phyloP scores from a whole-genome alignment of 768 basidiomycete genomes.

The Termitomyces sp. region DNA sequence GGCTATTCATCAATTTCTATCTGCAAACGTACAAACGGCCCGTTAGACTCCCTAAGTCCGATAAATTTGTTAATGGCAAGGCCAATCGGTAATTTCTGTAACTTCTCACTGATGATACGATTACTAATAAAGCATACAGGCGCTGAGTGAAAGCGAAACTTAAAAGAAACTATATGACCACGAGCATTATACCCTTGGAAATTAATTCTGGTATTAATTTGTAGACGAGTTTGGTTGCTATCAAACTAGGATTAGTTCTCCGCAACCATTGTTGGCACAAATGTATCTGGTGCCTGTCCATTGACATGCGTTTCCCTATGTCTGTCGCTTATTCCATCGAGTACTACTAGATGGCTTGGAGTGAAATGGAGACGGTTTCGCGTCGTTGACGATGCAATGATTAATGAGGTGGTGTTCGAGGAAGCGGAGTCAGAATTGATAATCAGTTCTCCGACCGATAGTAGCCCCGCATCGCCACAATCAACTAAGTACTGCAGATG shows the following conservation, averaged over 20 bases:
- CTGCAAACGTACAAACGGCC: conserved; percentile 79
- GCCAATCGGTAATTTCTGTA: conserved; percentile 31
- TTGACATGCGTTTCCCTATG: not conserved
- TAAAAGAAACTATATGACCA: conserved; percentile 18
- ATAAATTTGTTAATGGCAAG: conserved; percentile 38
- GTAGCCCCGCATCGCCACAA: conserved; percentile 8
- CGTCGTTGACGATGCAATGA: not conserved
- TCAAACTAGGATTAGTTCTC: not conserved
- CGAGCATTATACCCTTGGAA: conserved; percentile 32
- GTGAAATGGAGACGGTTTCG: not conserved
- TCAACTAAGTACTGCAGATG: not conserved
- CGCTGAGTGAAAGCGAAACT: conserved; percentile 20
- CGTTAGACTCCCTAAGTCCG: conserved; percentile 26
- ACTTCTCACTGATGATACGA: not conserved
- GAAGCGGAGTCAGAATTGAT: not conserved
- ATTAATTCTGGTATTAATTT: conserved; percentile 29
- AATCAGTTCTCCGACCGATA: not conserved
- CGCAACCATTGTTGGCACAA: conserved; percentile 4
- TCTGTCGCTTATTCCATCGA: not conserved
- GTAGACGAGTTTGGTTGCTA: conserved; percentile 16
- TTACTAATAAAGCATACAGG: conserved; percentile 18
- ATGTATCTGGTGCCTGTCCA: not conserved
- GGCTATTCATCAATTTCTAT: conserved; percentile 95
- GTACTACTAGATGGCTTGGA: not conserved
- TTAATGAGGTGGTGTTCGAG: not conserved